Base-by-base conservation (phyloP, 306 rosid genomes). In the Castanopsis chinensis region DNA sequence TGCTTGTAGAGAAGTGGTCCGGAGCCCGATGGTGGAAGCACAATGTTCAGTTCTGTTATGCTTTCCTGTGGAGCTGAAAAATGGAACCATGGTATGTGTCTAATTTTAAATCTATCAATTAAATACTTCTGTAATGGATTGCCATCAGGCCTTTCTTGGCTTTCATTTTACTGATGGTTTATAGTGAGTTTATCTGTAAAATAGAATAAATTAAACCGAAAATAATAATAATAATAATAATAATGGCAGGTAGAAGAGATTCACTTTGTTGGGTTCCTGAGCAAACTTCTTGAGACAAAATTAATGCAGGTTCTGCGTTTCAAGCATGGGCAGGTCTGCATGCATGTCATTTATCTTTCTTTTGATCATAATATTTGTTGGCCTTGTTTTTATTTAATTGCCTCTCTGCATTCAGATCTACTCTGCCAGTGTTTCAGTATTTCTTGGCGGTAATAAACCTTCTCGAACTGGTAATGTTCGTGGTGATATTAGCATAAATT, bases 21-120 rank as follows among this genome's bases (percentile, higher is more conserved):
- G 86, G 79, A 91, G 99, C 85, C 97, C 95, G 51, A 94, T 94
- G 99, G 99, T 94, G 79, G 97, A 94, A 91, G 99, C 84, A 74
- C 99, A 92, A 70, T 91, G 99, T 87, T 89, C 93, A 23, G 99
- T 94, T 82, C 97, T 91, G 89, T 80, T 94, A 75, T 92, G 97
- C 83, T 91, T 94, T 79, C 99, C 97, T 14, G 95, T 92, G 73
- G 92, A 88, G 87, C 89, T 94, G 85, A 90, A 85, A 85, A 92
- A 87, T 83, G 97, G 97, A 84, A 91, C 89, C 77, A 82, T 91
- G 99, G 97, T 94, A 59, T 59, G 90, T 78, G 59, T 20, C 55
- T 82, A 41, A 64, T 68, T 19, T 45, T 43, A 72, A 28, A 53
- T 73, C 25, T 55, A 32, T 37, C 56, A 70, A 56, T 74, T 82